Evolutionary conservation across 441 rosid genomes (phyloP), one percentile per base, ranked within the genome.

Genomic region (Arabidopsis lyrata): DNA sequence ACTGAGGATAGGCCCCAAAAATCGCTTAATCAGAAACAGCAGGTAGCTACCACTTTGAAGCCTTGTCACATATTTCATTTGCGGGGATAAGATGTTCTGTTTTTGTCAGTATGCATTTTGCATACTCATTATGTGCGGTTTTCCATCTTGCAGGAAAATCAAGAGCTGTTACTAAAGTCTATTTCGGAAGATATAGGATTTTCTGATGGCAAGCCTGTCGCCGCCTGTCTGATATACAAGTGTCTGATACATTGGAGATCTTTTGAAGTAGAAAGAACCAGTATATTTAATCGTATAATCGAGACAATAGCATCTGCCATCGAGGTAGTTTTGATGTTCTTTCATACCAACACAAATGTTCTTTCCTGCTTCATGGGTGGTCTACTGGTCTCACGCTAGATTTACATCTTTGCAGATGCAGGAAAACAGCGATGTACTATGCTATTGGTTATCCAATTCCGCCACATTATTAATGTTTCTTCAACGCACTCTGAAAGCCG

Each of bases 231-330:
- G 74, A 83, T 89, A 78, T 89, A 87, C 80, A 89, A 89, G 78
- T 89, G 87, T 80, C 88, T 89, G 35, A 87, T 87, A 63, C 92
- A 89, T 72, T 89, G 95, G 95, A 83, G 95, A 75, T 89, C 95
- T 75, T 89, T 89, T 67, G 95, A 87, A 77, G 95, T 85, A 65
- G 89, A 89, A 80, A 83, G 90, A 77, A 89, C 95, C 7, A 82
- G 66, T 73, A 79, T 89, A 63, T 89, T 89, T 73, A 88, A 89
- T 54, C 90, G 88, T 48, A 81, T 89, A 60, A 87, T 87, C 73
- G 88, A 89, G 74, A 87, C 92, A 62, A 87, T 89, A 81, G 87
- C 88, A 73, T 75, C 86, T 45, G 76, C 90, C 62, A 80, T 89
- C 32, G 92, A 89, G 75, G 95, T 87, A 79, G 74, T 75, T 55